A percentile compares a stretch with the other conserved stretches of the same genome.
Conservation (phyloP, 2,329 filamentous ascomycete species). For the Catunica adiposa region DNA sequence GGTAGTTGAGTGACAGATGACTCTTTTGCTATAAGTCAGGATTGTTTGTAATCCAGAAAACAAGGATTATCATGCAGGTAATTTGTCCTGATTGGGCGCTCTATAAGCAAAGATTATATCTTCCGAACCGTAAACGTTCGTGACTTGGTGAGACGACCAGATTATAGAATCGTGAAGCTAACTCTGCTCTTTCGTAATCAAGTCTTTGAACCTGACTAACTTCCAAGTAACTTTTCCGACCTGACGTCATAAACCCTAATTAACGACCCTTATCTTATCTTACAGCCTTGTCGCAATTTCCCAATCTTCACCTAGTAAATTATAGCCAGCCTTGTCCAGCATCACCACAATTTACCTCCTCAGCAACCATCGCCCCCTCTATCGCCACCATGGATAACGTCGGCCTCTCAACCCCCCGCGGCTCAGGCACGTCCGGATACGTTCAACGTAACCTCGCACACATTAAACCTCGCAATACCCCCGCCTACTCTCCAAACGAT, state of each 20-base stretch:
- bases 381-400: conserved; percentile 51
- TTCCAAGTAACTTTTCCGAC: background rate
- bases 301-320: background rate
- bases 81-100: background rate
- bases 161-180: too few species aligned
- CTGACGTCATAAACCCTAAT: background rate
- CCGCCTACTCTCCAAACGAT: conserved; percentile 43
- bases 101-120: too few species aligned
- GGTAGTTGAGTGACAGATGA: background rate
- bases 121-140: too few species aligned
- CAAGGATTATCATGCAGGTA: background rate
- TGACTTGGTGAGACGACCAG: too few species aligned
- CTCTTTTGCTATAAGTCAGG: background rate
- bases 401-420: conserved; percentile 82
- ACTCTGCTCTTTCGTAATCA: too few species aligned
- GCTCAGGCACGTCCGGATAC: conserved; percentile 91
- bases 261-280: conserved; percentile 5
- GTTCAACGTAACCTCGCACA: conserved; percentile 91
- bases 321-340: background rate
- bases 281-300: conserved; percentile 10
- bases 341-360: background rate
- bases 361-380: background rate
- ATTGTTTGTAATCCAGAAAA: background rate
- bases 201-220: background rate
- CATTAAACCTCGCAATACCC: conserved; percentile 66